phyloP scores from a whole-genome alignment of 1,139 yeast genomes.

The Geotrichum reessii region DNA sequence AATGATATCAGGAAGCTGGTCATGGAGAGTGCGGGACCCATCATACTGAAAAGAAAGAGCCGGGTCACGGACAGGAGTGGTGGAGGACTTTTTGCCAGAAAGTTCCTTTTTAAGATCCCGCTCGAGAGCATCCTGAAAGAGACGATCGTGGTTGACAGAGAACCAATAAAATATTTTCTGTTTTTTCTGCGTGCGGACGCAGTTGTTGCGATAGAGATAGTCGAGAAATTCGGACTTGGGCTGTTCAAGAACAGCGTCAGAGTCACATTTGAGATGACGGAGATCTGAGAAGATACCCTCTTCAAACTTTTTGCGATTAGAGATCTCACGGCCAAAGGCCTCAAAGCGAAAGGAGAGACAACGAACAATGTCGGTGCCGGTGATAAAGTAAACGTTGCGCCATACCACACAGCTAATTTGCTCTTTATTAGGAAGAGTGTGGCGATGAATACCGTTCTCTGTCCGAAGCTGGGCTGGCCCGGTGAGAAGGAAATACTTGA shows the following conservation, averaged over 20 bases:
- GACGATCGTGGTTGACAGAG: slow-evolving; percentile 87
- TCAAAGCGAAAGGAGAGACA: slow-evolving; percentile 84
- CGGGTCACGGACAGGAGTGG: slow-evolving; percentile 41
- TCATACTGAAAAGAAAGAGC: slow-evolving; percentile 40
- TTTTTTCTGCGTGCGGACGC: slow-evolving; percentile 90
- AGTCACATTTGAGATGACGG: slow-evolving; percentile 78
- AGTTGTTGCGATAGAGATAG: slow-evolving; percentile 76
- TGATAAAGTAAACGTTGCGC: slow-evolving; percentile 83
- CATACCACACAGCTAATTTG: slow-evolving; percentile 88
- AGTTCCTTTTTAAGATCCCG: slow-evolving; percentile 80
- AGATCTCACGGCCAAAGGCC: slow-evolving; percentile 79
- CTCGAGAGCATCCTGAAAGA: slow-evolving; percentile 91
- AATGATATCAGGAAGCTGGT: slow-evolving; percentile 34
- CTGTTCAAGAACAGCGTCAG: slow-evolving; percentile 81
- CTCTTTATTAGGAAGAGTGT: slow-evolving; percentile 80
- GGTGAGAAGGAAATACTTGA: slow-evolving; percentile 18
- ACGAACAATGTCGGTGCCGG: slow-evolving; percentile 94
- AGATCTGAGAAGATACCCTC: slow-evolving; percentile 93
- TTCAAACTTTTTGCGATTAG: slow-evolving; percentile 89
- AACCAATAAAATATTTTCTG: slow-evolving; percentile 97
- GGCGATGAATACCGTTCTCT: slow-evolving; percentile 17
- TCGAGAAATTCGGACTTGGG: slow-evolving; percentile 85
- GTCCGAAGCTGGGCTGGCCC: slow-evolving; percentile 18
- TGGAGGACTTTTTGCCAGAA: slow-evolving; percentile 34
- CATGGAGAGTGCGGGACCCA: slow-evolving; percentile 35